Evolutionary conservation across 768 basidiomycete species (phyloP).

Genomic region (Tulasnella sp.): DNA sequence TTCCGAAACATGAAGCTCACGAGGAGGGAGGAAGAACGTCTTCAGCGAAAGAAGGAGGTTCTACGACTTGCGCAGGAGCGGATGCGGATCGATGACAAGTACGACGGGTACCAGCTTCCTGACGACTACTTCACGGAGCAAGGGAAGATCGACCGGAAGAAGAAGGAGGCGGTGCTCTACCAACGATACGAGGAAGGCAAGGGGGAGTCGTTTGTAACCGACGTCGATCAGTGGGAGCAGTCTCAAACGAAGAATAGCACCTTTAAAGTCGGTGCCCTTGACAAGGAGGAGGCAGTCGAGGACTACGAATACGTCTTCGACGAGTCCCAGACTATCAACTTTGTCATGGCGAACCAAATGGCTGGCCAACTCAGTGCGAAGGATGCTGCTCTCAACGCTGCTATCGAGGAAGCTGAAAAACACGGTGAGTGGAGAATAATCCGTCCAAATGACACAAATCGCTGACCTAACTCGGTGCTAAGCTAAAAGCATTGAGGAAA

Average conservation of each 20-base stretch:
- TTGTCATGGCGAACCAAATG: conserved; percentile 76
- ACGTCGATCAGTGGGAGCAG: conserved; percentile 97
- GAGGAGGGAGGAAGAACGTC: conserved; percentile 71
- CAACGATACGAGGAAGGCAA: conserved; percentile 89
- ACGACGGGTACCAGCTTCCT: conserved; percentile 92
- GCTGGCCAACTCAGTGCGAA: conserved; percentile 75
- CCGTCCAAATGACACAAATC: conserved; percentile 17
- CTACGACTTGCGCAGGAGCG: conserved; percentile 90
- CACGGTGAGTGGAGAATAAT: conserved; percentile 53
- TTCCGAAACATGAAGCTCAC: conserved; percentile 90
- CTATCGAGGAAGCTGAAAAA: conserved; percentile 88
- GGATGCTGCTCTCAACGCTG: conserved; percentile 76
- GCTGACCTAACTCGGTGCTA: conserved; percentile 2
- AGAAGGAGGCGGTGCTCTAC: conserved; percentile 87
- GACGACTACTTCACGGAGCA: conserved; percentile 99
- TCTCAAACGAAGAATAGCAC: conserved; percentile 85
- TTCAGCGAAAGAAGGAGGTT: conserved; percentile 89
- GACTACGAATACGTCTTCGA: conserved; percentile 98
- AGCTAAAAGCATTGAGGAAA: conserved; percentile 90
- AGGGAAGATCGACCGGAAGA: conserved; percentile 96
- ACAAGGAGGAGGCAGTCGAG: conserved; percentile 74
- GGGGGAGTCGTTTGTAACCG: conserved; percentile 92
- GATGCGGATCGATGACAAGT: conserved; percentile 89
- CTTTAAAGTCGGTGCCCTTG: conserved; percentile 87
- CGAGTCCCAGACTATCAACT: conserved; percentile 93